These are phyloP conservation scores for Coemansia sp. DNA, from an alignment of 192 early-diverging fungal genomes.

Conservation along the genomic window DNA sequence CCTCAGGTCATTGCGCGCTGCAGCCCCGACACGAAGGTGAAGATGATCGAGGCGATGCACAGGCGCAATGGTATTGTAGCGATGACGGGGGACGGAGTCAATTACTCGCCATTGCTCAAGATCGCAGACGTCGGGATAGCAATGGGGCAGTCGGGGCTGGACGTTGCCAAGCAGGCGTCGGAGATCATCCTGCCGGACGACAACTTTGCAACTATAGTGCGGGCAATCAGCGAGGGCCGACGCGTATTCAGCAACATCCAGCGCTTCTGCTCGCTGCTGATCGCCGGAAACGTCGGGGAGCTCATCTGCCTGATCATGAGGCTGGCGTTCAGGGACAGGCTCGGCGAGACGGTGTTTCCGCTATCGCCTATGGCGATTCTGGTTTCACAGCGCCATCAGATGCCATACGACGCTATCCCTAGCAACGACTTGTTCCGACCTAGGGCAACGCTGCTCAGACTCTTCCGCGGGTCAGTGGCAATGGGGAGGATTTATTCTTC, in stretches of 20 bases:
- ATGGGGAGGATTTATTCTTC: too few species aligned
- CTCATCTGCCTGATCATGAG: conserved; percentile 70
- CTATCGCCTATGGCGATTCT: conserved; percentile 78
- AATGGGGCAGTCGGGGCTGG: conserved; percentile 66
- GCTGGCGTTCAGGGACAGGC: conserved; percentile 66
- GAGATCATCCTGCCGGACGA: conserved; percentile 88
- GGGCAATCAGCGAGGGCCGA: conserved; percentile 76
- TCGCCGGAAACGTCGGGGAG: conserved; percentile 78
- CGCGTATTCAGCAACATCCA: conserved; percentile 77
- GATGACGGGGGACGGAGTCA: conserved; percentile 92
- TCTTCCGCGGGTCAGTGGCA: too few species aligned
- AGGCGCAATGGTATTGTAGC: conserved; percentile 68
- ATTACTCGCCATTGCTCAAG: conserved; percentile 76
- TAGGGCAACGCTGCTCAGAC: too few species aligned
- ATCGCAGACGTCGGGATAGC: conserved; percentile 81
- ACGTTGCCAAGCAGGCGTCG: conserved; percentile 75
- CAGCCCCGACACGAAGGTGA: conserved; percentile 94
- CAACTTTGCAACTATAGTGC: conserved; percentile 80
- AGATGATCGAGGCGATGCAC: conserved; percentile 94
- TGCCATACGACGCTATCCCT: too few species aligned
- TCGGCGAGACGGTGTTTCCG: conserved; percentile 67
- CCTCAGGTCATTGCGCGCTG: conserved; percentile 92
- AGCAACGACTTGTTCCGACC: too few species aligned
- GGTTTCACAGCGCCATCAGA: too few species aligned
- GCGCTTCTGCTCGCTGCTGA: conserved; percentile 69